These are phyloP conservation scores for Sicyos baderoa DNA, from an alignment of 306 rosid genomes.

Conservation along the genomic window DNA sequence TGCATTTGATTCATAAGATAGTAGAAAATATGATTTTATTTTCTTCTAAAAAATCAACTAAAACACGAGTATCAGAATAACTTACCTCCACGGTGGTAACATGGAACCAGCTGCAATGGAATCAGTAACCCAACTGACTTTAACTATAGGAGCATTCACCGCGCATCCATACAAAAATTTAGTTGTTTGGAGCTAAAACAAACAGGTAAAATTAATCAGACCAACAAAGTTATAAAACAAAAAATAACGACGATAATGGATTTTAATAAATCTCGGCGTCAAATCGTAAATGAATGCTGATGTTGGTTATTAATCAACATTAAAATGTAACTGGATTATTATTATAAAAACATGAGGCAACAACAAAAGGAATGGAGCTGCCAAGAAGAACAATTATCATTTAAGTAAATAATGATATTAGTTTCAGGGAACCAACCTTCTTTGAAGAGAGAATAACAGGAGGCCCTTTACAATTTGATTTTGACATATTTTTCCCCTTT, in stretches of 20 bases:
- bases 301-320: not conserved
- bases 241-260: not conserved
- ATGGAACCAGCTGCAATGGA: conserved; percentile 56
- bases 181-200: conserved; percentile 62
- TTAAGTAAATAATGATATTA: not conserved
- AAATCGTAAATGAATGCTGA: conserved; percentile 4
- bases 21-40: not conserved
- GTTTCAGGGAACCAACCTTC: conserved; percentile 45
- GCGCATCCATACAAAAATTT: conserved; percentile 90
- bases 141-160: conserved; percentile 58
- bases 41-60: not conserved
- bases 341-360: not conserved
- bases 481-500: conserved; percentile 37
- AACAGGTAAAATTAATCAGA: conserved; percentile 22
- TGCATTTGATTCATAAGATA: not conserved
- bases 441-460: conserved; percentile 61
- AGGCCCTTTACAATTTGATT: conserved; percentile 28
- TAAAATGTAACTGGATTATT: not conserved
- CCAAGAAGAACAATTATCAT: not conserved
- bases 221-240: not conserved
- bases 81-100: conserved; percentile 69
- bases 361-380: not conserved
- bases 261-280: not conserved
- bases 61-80: conserved; percentile 15
- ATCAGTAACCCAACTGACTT: conserved; percentile 63